These are phyloP conservation scores for Auriscalpium microsporum DNA, from an alignment of 768 basidiomycete species.

Conservation along the genomic window DNA sequence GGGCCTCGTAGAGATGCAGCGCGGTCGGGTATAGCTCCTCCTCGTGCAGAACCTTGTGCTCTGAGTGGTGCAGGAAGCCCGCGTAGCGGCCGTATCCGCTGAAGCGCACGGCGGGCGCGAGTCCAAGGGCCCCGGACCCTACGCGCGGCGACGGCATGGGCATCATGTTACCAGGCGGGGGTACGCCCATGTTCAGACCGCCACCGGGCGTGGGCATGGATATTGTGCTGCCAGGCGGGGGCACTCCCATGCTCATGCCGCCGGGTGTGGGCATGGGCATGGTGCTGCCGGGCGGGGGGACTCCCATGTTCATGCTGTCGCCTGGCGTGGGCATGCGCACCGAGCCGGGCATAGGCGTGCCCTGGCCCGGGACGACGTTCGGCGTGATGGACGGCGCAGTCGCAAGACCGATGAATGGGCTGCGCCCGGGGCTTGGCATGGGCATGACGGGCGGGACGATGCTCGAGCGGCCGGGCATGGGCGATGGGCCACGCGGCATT, in stretches of 20 bases:
- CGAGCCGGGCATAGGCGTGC: constrained; percentile 1
- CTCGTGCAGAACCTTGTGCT: constrained; percentile 48
- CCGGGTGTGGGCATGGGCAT: background rate
- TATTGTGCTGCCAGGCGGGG: background rate
- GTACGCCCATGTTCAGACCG: constrained; percentile 9
- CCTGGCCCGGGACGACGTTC: background rate
- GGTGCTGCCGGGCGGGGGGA: background rate
- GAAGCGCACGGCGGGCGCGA: constrained; percentile 19
- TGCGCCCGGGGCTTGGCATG: background rate
- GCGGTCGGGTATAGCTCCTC: constrained; percentile 57
- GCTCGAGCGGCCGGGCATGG: background rate
- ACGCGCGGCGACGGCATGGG: constrained; percentile 14
- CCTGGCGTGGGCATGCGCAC: background rate
- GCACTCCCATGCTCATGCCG: constrained; percentile 10
- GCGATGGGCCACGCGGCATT: background rate
- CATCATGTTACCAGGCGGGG: background rate
- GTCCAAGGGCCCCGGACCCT: constrained; percentile 8
- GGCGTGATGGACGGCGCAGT: no score
- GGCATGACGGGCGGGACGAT: background rate
- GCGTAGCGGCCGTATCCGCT: constrained; percentile 23
- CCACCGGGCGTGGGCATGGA: constrained; percentile 13
- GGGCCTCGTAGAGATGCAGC: constrained; percentile 67
- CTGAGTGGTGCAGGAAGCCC: constrained; percentile 60
- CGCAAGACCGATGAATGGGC: background rate
- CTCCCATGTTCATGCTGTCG: constrained; percentile 7